Conservation (phyloP, 1,139 yeast species). For the Magnusiomyces ingens region DNA sequence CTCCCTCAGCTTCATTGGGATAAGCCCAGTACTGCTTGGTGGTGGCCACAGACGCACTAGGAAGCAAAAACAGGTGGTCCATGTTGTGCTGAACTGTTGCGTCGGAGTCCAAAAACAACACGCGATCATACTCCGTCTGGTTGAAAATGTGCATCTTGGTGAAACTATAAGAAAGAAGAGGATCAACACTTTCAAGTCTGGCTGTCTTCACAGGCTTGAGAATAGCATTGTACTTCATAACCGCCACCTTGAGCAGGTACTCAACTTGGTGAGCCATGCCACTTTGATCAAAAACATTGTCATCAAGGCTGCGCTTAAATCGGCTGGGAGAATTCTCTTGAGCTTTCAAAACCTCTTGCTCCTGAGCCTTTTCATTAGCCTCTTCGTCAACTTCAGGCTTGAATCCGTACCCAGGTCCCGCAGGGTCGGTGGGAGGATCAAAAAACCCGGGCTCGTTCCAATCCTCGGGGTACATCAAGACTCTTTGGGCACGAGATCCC, state of each 20-base stretch:
- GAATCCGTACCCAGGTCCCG: no score
- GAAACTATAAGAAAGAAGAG: slow-evolving; percentile 30
- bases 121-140: slow-evolving; percentile 41
- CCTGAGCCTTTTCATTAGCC: not conserved
- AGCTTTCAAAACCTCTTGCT: not conserved
- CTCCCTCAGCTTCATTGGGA: not conserved
- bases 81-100: slow-evolving; percentile 28
- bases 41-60: slow-evolving; percentile 34
- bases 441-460: slow-evolving; percentile 10
- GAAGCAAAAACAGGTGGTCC: slow-evolving; percentile 45
- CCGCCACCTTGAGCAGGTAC: no score
- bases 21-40: slow-evolving; percentile 33
- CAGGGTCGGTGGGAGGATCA: not conserved
- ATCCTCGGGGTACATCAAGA: slow-evolving; percentile 27
- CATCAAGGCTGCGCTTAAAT: no score
- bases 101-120: slow-evolving; percentile 43
- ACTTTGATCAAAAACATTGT: no score
- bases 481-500: slow-evolving; percentile 37
- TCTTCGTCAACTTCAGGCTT: not conserved
- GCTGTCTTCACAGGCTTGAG: slow-evolving; percentile 27
- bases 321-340: not conserved
- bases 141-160: slow-evolving; percentile 43
- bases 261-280: no score
- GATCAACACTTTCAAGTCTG: slow-evolving; percentile 19
- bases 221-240: slow-evolving; percentile 18